phyloP scores from a whole-genome alignment of 768 basidiomycete species.

The Phylloporus sp. region DNA sequence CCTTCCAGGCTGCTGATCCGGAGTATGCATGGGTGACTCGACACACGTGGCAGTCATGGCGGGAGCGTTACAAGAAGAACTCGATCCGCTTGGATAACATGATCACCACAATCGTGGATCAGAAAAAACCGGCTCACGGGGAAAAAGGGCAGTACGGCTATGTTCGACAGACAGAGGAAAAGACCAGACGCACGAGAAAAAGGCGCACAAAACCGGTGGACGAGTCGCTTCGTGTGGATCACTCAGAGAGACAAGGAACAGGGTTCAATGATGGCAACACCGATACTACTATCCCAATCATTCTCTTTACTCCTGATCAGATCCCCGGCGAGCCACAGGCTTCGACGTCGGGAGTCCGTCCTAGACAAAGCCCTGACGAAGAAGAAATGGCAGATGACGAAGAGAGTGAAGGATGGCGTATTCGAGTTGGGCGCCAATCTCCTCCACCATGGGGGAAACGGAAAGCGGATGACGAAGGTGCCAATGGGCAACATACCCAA shows the following conservation, averaged over 20 bases:
- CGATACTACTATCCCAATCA: constrained; percentile 17
- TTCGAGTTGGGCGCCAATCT: constrained; percentile 56
- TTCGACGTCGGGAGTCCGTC: constrained; percentile 17
- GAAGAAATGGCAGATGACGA: constrained; percentile 63
- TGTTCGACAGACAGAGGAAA: constrained; percentile 69
- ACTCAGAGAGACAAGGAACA: constrained; percentile 14
- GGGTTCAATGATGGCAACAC: constrained; percentile 9
- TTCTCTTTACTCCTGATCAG: constrained; percentile 24
- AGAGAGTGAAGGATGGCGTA: constrained; percentile 59
- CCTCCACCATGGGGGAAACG: constrained; percentile 70
- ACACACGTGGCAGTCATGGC: constrained; percentile 89
- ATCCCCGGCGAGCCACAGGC: constrained; percentile 26
- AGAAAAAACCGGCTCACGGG: constrained; percentile 61
- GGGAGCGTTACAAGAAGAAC: constrained; percentile 86
- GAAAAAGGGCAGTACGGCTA: constrained; percentile 83
- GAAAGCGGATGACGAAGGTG: constrained; percentile 38
- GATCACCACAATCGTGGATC: constrained; percentile 62
- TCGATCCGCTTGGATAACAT: constrained; percentile 56
- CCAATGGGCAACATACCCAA: constrained; percentile 19
- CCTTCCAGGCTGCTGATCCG: constrained; percentile 52
- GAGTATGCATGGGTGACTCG: constrained; percentile 76
- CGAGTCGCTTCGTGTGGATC: constrained; percentile 22
- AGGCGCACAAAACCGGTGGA: constrained; percentile 37
- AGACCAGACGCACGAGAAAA: constrained; percentile 51
- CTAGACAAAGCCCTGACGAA: constrained; percentile 46